Evolutionary conservation across 768 basidiomycete species (phyloP).

Genomic region (Pluteus cervinus): DNA sequence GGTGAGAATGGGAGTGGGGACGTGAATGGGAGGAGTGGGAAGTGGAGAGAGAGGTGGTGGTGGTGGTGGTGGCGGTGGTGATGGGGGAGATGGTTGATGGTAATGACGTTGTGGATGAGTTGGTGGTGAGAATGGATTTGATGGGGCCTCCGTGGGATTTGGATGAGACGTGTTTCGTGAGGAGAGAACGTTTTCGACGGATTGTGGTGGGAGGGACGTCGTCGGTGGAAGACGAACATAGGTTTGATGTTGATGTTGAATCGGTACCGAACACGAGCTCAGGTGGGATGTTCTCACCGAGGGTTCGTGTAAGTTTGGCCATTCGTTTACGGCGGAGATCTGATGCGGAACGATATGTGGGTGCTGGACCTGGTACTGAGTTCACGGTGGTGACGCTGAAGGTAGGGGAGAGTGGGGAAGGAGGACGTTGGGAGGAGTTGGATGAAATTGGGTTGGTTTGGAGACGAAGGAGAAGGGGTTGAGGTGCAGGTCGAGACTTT

Average conservation of each 20-base stretch:
- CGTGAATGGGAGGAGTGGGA: not conserved
- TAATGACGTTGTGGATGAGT: too few species aligned
- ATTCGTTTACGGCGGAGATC: conserved; percentile 34
- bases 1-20: not conserved
- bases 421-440: not conserved
- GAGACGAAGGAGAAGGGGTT: conserved; percentile 1
- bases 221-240: not conserved
- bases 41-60: not conserved
- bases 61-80: not conserved
- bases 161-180: too few species aligned
- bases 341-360: conserved; percentile 10
- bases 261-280: conserved; percentile 34
- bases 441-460: not conserved
- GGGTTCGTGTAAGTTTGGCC: conserved; percentile 44
- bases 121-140: too few species aligned
- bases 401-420: too few species aligned
- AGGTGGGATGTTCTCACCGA: conserved; percentile 46
- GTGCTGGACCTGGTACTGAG: too few species aligned
- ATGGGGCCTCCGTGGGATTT: too few species aligned
- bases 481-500: not conserved
- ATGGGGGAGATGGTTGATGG: too few species aligned
- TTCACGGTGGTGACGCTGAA: too few species aligned
- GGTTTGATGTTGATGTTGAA: not conserved
- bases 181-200: not conserved
- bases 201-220: not conserved